phyloP scores from a whole-genome alignment of 2,329 filamentous ascomycete species.

The Talaromyces amestolkiae region DNA sequence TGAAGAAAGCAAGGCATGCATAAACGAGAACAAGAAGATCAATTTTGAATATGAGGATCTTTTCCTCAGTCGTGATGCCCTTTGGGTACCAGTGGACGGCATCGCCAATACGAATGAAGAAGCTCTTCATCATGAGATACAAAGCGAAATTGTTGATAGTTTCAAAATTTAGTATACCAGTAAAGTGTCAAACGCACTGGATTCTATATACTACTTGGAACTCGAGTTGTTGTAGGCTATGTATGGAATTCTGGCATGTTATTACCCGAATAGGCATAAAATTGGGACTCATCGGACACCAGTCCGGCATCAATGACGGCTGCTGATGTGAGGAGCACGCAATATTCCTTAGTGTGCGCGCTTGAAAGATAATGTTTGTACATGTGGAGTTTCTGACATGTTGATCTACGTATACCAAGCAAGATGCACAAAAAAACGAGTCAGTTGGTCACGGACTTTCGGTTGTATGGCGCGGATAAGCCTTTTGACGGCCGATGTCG shows the following conservation, averaged over 20 bases:
- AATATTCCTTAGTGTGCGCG: background rate
- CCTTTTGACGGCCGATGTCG: background rate
- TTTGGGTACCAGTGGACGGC: background rate
- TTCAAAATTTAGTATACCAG: background rate
- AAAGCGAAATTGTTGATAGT: background rate
- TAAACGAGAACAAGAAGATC: too few relatives aligned
- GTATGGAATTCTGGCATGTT: background rate
- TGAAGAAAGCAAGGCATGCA: too few relatives aligned
- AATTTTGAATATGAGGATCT: too few relatives aligned
- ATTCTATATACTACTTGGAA: background rate
- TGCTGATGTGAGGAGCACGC: background rate
- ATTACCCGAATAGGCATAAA: background rate
- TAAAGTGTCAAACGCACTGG: background rate
- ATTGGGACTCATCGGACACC: background rate
- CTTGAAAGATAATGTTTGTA: background rate
- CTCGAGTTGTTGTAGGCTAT: background rate
- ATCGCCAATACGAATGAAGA: background rate
- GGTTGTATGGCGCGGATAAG: background rate
- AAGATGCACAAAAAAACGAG: background rate
- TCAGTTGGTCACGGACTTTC: background rate
- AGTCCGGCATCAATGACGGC: background rate
- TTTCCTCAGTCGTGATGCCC: too few relatives aligned
- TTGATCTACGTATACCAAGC: background rate
- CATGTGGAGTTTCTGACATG: background rate
- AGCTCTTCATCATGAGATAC: background rate